Percentiles rank a stretch among this genome's conserved stretches.
These are phyloP conservation scores for Centrapalus pauciflorus DNA, from an alignment of 129 eudicot genomes.

Conservation along the genomic window DNA sequence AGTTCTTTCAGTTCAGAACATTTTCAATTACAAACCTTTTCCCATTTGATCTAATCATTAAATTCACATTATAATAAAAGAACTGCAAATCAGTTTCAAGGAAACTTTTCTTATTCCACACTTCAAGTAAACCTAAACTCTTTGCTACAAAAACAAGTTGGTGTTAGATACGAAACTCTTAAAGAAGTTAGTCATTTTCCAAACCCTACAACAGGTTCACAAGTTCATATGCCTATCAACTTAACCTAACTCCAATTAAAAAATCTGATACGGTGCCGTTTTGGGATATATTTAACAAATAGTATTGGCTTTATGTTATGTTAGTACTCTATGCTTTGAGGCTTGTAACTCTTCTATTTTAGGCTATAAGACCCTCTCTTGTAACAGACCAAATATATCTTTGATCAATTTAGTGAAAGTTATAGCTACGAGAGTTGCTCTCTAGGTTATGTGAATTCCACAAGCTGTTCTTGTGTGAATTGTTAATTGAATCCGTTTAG, in stretches of 20 bases:
- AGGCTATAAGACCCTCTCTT: too few relatives aligned
- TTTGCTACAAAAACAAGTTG: background rate
- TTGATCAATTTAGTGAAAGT: too few relatives aligned
- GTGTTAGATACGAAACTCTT: background rate
- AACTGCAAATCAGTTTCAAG: background rate
- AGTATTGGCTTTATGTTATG: too few relatives aligned
- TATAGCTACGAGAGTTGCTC: too few relatives aligned
- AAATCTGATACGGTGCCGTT: too few relatives aligned
- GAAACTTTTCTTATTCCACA: background rate
- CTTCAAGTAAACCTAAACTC: background rate
- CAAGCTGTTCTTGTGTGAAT: too few relatives aligned
- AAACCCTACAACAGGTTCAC: slow-evolving; percentile 6
- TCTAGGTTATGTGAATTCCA: too few relatives aligned
- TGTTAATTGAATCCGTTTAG: too few relatives aligned
- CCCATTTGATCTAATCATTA: background rate
- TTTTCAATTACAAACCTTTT: background rate
- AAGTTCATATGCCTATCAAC: background rate
- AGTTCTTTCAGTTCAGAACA: background rate
- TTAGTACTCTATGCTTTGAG: too few relatives aligned
- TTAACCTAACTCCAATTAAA: slow-evolving; percentile 11
- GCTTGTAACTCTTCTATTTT: too few relatives aligned
- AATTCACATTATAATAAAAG: background rate
- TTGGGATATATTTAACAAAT: too few relatives aligned
- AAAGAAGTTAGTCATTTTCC: background rate
- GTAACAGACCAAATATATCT: too few relatives aligned